Conservation (phyloP, 441 rosid species). For the Bocquillonia castaneifolia region DNA sequence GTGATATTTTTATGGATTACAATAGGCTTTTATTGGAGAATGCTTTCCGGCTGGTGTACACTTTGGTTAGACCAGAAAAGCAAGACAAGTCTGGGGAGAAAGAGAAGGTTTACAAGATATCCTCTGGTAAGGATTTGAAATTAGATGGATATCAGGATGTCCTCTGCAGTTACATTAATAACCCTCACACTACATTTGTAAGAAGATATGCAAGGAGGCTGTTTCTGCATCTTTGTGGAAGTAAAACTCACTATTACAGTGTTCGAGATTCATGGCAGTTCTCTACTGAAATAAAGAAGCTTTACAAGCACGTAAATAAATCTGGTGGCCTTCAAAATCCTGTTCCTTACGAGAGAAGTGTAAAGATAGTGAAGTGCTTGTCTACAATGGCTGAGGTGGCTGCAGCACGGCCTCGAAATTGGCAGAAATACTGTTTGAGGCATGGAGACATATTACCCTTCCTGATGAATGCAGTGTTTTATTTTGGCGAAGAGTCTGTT, state of each 20-base stretch:
- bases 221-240: constrained; percentile 97
- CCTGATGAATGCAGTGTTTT: constrained; percentile 73
- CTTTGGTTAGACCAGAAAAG: constrained; percentile 96
- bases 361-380: constrained; percentile 91
- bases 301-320: constrained; percentile 86
- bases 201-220: constrained; percentile 99
- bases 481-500: constrained; percentile 95
- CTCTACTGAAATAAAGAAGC: constrained; percentile 83
- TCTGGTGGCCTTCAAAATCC: constrained; percentile 92
- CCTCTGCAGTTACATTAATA: constrained; percentile 96
- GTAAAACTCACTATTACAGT: constrained; percentile 96
- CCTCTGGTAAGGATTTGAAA: constrained; percentile 83
- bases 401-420: constrained; percentile 92
- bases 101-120: constrained; percentile 65
- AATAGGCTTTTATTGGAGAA: constrained; percentile 92
- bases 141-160: constrained; percentile 97
- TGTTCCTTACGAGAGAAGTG: constrained; percentile 92
- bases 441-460: constrained; percentile 86
- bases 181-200: constrained; percentile 91
- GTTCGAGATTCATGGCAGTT: constrained; percentile 99
- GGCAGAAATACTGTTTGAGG: constrained; percentile 98
- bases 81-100: constrained; percentile 95
- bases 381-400: constrained; percentile 97
- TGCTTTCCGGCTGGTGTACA: constrained; percentile 88
- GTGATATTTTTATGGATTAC: constrained; percentile 90